Evolutionary conservation across 225 moss, liverwort and hornwort genomes (phyloP), one percentile per base, ranked within the genome.

Genomic region (Sphagnum contortum): DNA sequence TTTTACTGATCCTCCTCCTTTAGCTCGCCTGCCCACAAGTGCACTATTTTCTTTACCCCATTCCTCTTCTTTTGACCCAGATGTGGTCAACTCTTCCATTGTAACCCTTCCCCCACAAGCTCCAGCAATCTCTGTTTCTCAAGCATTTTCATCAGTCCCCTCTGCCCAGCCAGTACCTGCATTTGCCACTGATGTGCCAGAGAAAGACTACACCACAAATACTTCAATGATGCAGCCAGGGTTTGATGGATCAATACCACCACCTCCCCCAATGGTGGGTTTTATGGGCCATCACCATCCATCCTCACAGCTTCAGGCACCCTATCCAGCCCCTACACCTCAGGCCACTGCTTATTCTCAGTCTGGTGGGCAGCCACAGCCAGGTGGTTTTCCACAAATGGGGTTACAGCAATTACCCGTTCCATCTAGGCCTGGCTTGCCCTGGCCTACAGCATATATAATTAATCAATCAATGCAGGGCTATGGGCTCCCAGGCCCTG

Each of bases 401-500:
- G 61, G 75, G 61, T 63, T 55, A 68, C 76, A 80, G 61, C 66
- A 66, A 50, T 48, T 76, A 66, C 63, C 70, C 73, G 70, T 70
- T 29, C 67, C 70, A 9, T 64, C 73, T 57, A 61, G 76, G 70
- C 67, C 76, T 63, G 74, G 71, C 49, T 76, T 62, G 46, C 62
- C 74, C 3, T 80, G 80, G 80, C 68, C 73, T 57, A 71, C 76
- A 63, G 57, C 80, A 48, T 80, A 73, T 65, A 64, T 73, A 29
- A 29, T 29, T 45, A 69, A 61, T 64, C 73, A 61, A 57, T 70
- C 80, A 66, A 69, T 76, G 67, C 80, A 80, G 80, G 80, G 52
- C 52, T 52, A 6, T 5, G 6, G 6, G 52, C 52, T 29, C 29
- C 29, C 29, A 29, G 29, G 29, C 29, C 29, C 29, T 29, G 29